phyloP scores from a whole-genome alignment of 768 basidiomycete species.

The Phylloporus arenicola region DNA sequence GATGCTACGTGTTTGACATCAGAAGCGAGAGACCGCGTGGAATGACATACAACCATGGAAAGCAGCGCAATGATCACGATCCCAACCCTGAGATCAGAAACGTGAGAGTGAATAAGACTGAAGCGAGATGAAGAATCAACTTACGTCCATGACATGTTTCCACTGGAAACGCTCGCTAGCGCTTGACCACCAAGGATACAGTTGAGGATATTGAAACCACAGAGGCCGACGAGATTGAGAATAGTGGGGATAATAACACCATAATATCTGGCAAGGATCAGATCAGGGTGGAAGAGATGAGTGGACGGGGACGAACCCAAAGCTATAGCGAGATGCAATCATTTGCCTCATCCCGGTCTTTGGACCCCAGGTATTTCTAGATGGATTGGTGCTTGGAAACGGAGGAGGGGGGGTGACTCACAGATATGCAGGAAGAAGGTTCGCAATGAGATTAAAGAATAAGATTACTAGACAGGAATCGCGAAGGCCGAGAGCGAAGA shows the following conservation, averaged over 20 bases:
- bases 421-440: constrained; percentile 56
- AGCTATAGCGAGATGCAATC: constrained; percentile 63
- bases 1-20: not conserved
- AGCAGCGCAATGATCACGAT: constrained; percentile 73
- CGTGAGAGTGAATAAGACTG: constrained; percentile 2
- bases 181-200: constrained; percentile 67
- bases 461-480: constrained; percentile 62
- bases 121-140: constrained; percentile 13
- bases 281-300: constrained; percentile 17
- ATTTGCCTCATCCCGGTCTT: constrained; percentile 78
- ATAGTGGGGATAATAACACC: constrained; percentile 48
- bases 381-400: not conserved
- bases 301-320: constrained; percentile 43
- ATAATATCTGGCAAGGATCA: constrained; percentile 38
- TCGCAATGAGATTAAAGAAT: constrained; percentile 62
- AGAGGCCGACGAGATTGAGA: constrained; percentile 54
- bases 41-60: constrained; percentile 49
- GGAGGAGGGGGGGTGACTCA: constrained; percentile 23
- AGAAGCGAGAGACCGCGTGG: not conserved
- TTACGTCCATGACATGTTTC: constrained; percentile 47
- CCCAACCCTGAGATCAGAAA: constrained; percentile 50
- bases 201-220: constrained; percentile 63
- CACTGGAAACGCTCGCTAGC: constrained; percentile 50
- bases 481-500: constrained; percentile 55
- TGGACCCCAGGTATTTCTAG: constrained; percentile 67